These are phyloP conservation scores for Fusarium anguioides DNA, from an alignment of 2,329 filamentous ascomycete genomes.

Conservation along the genomic window DNA sequence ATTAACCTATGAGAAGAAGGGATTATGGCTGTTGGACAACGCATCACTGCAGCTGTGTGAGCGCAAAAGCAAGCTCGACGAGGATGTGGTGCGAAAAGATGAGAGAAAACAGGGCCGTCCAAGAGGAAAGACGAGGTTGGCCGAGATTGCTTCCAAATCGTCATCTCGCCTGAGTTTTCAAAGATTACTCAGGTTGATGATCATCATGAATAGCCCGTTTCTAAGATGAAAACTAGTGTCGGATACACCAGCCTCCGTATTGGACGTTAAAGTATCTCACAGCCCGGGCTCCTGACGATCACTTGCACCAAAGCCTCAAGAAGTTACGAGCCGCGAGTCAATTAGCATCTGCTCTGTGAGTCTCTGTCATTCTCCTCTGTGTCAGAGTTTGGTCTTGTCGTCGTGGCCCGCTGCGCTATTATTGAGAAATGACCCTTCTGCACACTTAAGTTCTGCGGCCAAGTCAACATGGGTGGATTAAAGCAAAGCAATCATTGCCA, in stretches of 20 bases:
- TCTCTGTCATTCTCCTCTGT: slow-evolving; percentile 12
- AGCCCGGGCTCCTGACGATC: slow-evolving; percentile 33
- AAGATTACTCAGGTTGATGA: slow-evolving; percentile 29
- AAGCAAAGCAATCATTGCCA: slow-evolving; percentile 36
- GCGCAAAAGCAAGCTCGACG: slow-evolving; percentile 43
- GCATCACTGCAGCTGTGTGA: slow-evolving; percentile 54
- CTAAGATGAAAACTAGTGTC: slow-evolving; percentile 20
- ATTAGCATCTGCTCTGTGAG: slow-evolving; percentile 2
- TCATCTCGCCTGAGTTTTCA: slow-evolving; percentile 32
- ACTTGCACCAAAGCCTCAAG: slow-evolving; percentile 15
- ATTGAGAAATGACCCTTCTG: slow-evolving; percentile 29
- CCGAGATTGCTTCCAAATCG: slow-evolving; percentile 39
- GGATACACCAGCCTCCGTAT: slow-evolving; percentile 17
- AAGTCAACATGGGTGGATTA: slow-evolving; percentile 44
- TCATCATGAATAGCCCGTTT: slow-evolving; percentile 36
- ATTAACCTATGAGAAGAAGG: slow-evolving; percentile 52
- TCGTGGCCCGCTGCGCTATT: slow-evolving; percentile 34
- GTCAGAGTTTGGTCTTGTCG: slow-evolving; percentile 15
- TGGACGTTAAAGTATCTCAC: slow-evolving; percentile 26
- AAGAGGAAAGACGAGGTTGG: slow-evolving; percentile 34
- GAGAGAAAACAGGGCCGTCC: slow-evolving; percentile 14
- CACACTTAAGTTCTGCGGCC: slow-evolving; percentile 32
- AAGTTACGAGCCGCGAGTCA: slow-evolving; percentile 17
- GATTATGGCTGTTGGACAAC: slow-evolving; percentile 59
- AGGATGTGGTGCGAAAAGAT: slow-evolving; percentile 21